Conservation (phyloP, 225 moss, liverwort and hornwort genomes). For the Takakia lepidozioides region DNA sequence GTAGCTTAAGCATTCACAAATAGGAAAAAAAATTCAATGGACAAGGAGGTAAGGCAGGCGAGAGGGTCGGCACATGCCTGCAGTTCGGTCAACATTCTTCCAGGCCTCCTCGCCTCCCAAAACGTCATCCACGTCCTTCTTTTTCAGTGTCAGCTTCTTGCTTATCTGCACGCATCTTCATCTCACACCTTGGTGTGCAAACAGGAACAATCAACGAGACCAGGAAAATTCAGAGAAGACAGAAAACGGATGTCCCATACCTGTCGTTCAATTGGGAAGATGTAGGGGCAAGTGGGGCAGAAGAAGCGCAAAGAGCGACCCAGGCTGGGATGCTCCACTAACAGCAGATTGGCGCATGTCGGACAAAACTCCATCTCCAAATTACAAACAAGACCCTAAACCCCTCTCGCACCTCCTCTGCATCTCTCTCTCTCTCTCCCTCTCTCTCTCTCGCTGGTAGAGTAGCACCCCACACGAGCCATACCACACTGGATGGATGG, state of each 20-base stretch:
- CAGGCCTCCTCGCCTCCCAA: constrained; percentile 97
- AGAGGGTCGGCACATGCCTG: constrained; percentile 60
- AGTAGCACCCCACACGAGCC: too few species aligned
- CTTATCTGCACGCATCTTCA: constrained; percentile 43
- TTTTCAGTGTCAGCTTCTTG: constrained; percentile 75
- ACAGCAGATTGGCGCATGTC: constrained; percentile 83
- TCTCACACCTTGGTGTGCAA: too few species aligned
- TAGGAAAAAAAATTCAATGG: too few species aligned
- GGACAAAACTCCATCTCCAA: constrained; percentile 86
- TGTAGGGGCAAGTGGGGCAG: constrained; percentile 91
- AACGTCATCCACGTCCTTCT: constrained; percentile 92
- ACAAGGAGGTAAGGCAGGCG: too few species aligned
- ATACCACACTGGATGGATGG: too few species aligned
- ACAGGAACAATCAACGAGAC: too few species aligned
- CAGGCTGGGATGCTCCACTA: constrained; percentile 70
- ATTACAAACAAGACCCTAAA: not conserved
- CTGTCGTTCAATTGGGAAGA: constrained; percentile 78
- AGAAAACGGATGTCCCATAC: constrained; percentile 17
- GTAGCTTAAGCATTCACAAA: too few species aligned
- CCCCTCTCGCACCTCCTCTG: too few species aligned
- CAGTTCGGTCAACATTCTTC: constrained; percentile 96
- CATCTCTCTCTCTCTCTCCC: too few species aligned
- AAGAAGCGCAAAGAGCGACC: constrained; percentile 69
- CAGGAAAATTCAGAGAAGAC: too few species aligned
- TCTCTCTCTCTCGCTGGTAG: too few species aligned